phyloP scores from a whole-genome alignment of 2,329 filamentous ascomycete species.

The Cladophialophora bantiana region DNA sequence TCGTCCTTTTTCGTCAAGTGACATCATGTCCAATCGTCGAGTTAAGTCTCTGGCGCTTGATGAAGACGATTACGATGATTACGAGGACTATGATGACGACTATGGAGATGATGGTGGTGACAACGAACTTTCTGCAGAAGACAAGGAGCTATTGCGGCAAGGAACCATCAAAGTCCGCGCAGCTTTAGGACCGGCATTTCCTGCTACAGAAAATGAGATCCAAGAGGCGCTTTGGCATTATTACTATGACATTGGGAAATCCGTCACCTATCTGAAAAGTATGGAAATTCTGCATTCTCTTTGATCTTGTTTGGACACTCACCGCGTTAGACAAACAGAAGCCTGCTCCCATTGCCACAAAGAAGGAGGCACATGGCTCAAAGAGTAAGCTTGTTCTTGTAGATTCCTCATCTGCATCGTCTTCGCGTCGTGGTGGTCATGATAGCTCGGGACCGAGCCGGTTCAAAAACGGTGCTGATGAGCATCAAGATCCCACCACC shows the following conservation, averaged over 20 bases:
- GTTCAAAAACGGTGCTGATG: slow-evolving; percentile 31
- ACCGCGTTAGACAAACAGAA: slow-evolving; percentile 36
- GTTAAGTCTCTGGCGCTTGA: slow-evolving; percentile 54
- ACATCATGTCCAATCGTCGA: slow-evolving; percentile 55
- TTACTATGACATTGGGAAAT: slow-evolving; percentile 90
- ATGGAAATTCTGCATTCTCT: slow-evolving; percentile 42
- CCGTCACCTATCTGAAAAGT: slow-evolving; percentile 79
- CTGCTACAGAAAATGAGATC: slow-evolving; percentile 73
- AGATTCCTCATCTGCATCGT: slow-evolving; percentile 16
- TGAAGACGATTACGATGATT: slow-evolving; percentile 51
- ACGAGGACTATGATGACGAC: slow-evolving; percentile 44
- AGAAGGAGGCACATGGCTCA: slow-evolving; percentile 21
- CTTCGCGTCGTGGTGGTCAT: slow-evolving; percentile 35
- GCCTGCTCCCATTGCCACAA: slow-evolving; percentile 20
- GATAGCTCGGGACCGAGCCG: slow-evolving; percentile 25
- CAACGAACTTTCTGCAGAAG: slow-evolving; percentile 50
- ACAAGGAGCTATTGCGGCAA: slow-evolving; percentile 65
- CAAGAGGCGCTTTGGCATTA: slow-evolving; percentile 94
- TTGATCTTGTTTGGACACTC: slow-evolving; percentile 7
- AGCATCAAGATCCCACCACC: slow-evolving; percentile 27
- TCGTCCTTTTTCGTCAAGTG: neutral
- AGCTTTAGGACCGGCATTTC: slow-evolving; percentile 69
- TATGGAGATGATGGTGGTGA: slow-evolving; percentile 33
- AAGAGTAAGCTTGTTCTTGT: slow-evolving; percentile 33
- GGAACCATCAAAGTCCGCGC: slow-evolving; percentile 72